Evolutionary conservation across 768 basidiomycete species (phyloP), one percentile per base, ranked within the genome.

Genomic region (Lactarius vividus): DNA sequence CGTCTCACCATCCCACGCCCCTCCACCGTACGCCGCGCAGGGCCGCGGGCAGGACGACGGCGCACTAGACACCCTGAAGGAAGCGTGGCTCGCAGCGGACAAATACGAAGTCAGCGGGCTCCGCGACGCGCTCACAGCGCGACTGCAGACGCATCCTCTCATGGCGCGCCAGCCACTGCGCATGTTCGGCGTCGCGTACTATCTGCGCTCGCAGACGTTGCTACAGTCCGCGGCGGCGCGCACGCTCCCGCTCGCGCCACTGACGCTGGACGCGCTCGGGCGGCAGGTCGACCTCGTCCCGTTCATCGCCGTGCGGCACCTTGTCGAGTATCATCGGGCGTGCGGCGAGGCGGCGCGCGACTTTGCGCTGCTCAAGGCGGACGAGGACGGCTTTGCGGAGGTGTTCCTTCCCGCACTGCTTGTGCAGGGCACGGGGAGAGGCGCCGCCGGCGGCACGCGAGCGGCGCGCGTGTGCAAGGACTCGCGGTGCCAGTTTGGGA

Each of bases 311-410:
- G 28, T 62, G 35, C 52, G 61, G 3, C 61, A 62, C 37, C 61
- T 62, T 28, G 28, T 62, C 37, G 61, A 53, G 61, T 62, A 62
- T 20, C 61, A 55, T 13, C 61, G 53, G 20, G 52, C 61, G 37
- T 62, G 61, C 28, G 61, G 52, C 28, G 37, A 16, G 6, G 37
- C 61, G 0, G 61, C 53, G 26, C 53, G 61, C 4, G 53, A 62
- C 33, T 62, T 53, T 37, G 52, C 23, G 35, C 53, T 28, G 20
- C 37, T 28, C 37, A 39, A 40, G 49, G 53, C 61, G 53, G 61
- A 62, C 37, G 52, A 62, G 26, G 61, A 62, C 28, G 61, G 61
- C 28, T 62, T 62, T 42, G 61, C 53, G 39, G 61, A 62, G 26
- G 35, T 54, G 26, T 62, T 62, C 18, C 26, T 62, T 1, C 61